Evolutionary conservation across 768 basidiomycete genomes (phyloP).

Genomic region (Omphalotus guepiniiformis): DNA sequence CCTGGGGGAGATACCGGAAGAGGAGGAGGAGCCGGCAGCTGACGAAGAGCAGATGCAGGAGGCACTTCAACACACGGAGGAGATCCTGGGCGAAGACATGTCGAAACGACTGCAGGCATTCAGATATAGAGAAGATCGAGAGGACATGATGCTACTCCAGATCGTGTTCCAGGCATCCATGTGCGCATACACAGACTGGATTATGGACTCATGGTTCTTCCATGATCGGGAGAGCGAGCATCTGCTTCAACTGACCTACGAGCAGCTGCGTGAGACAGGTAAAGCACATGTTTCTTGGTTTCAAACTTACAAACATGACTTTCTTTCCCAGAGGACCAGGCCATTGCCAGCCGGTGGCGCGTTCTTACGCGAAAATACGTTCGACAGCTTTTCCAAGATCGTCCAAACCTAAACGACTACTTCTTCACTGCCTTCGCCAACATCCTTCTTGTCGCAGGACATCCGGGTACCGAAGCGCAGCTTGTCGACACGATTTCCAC

Average conservation of each 20-base stretch:
- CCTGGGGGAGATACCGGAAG: constrained; percentile 7
- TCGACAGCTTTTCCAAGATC: constrained; percentile 7
- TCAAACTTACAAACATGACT: neutral
- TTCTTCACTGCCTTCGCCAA: constrained; percentile 38
- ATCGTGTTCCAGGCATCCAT: constrained; percentile 14
- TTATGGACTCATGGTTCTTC: constrained; percentile 15
- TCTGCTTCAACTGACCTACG: constrained; percentile 18
- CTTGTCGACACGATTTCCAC: constrained; percentile 35
- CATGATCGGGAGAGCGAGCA: constrained; percentile 11
- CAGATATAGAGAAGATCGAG: constrained; percentile 11
- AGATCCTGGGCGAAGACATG: constrained; percentile 13
- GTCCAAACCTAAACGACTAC: constrained; percentile 2
- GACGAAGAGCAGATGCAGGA: constrained; percentile 13
- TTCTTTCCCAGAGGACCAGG: constrained; percentile 10
- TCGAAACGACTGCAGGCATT: constrained; percentile 10
- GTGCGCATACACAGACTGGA: constrained; percentile 15
- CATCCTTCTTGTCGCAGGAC: constrained; percentile 38
- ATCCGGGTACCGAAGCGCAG: constrained; percentile 21
- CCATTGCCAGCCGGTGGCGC: constrained; percentile 12
- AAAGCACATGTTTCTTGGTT: neutral
- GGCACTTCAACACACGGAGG: constrained; percentile 8
- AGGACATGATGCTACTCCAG: constrained; percentile 11
- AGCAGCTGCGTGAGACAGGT: constrained; percentile 12
- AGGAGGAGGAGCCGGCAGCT: constrained; percentile 7
- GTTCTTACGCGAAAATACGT: constrained; percentile 13